These are phyloP conservation scores for Arthonia radiata DNA, from an alignment of 495 filamentous ascomycete species.

Conservation along the genomic window DNA sequence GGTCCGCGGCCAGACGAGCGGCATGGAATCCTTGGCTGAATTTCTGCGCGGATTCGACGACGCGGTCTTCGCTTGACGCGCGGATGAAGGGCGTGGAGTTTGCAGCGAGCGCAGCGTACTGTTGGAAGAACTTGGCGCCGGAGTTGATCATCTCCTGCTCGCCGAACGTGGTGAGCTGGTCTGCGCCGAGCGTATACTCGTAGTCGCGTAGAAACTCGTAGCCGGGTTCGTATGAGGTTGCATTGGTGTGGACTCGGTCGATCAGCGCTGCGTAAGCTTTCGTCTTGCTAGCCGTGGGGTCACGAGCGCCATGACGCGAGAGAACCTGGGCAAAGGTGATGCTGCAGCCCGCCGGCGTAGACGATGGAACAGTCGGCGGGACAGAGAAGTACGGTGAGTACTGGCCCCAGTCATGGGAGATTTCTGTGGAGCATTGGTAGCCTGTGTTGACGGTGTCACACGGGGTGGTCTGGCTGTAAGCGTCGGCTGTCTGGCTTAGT, in stretches of 20 bases:
- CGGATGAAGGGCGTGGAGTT: constrained; percentile 41
- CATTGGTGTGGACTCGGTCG: constrained; percentile 30
- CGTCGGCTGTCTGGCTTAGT: too few relatives aligned
- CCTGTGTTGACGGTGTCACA: constrained; percentile 38
- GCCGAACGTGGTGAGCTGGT: constrained; percentile 51
- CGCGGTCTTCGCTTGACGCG: constrained; percentile 41
- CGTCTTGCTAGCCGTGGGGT: constrained; percentile 40
- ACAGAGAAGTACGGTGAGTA: constrained; percentile 66
- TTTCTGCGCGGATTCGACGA: constrained; percentile 45
- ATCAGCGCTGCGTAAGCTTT: constrained; percentile 29
- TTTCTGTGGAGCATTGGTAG: constrained; percentile 31
- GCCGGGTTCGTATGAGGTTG: constrained; percentile 26
- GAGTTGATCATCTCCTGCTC: constrained; percentile 49
- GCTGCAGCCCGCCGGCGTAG: constrained; percentile 34
- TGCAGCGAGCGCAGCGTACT: constrained; percentile 33
- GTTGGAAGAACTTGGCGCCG: constrained; percentile 44
- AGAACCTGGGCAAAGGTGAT: constrained; percentile 58
- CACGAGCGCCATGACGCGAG: constrained; percentile 62
- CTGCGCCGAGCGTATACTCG: constrained; percentile 45
- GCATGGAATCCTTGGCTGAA: constrained; percentile 47
- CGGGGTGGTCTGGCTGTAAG: too few relatives aligned
- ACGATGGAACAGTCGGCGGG: constrained; percentile 29
- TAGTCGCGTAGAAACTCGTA: constrained; percentile 43
- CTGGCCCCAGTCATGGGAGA: constrained; percentile 60
- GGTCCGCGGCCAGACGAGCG: constrained; percentile 23